Evolutionary conservation across 140 eudicot genomes (phyloP), one percentile per base, ranked within the genome.

Genomic region (Erigeron philadelphicus): DNA sequence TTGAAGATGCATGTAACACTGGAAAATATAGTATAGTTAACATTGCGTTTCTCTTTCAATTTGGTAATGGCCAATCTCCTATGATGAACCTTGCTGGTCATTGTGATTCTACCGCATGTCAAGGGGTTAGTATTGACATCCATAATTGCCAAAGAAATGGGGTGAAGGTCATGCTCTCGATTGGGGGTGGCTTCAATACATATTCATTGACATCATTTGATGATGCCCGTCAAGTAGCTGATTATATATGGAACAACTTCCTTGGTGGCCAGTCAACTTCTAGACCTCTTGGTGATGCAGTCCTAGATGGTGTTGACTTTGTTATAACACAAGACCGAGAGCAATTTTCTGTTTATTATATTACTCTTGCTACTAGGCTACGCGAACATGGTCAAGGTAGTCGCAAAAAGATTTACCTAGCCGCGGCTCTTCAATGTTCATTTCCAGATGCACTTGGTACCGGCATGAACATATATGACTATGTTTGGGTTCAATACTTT

Each of bases 231-330:
- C 9, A 9, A 8, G 15, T 64, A 10, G 68, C 53, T 42, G 53
- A 42, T 64, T 64, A 68, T 17, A 50, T 68, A 50, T 68, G 73
- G 73, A 35, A 68, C 73, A 52, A 68, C 63, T 68, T 68, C 49
- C 62, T 68, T 31, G 73, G 49, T 8, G 72, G 72, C n/a, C 49
- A 35, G 8, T 52, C 72, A 9, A 9, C 11, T 53, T 49, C 61
- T 4, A 50, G 73, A 50, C 73, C 73, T n/a, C 63, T 68, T 68
- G 73, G 73, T 15, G 73, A 31, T 17, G 73, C 73, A 9, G 73
- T 68, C 11, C 50, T 68, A 38, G 73, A 68, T 41, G 73, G 62
- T n/a, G 62, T 68, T 52, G 73, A 68, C 50, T 68, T 50, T n/a
- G 73, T 50, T 52, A 68, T 52, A 50, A 62, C 35, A 52, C 18